These are phyloP conservation scores for Candida arabinofermentans DNA, from an alignment of 805 yeast species.

Conservation along the genomic window DNA sequence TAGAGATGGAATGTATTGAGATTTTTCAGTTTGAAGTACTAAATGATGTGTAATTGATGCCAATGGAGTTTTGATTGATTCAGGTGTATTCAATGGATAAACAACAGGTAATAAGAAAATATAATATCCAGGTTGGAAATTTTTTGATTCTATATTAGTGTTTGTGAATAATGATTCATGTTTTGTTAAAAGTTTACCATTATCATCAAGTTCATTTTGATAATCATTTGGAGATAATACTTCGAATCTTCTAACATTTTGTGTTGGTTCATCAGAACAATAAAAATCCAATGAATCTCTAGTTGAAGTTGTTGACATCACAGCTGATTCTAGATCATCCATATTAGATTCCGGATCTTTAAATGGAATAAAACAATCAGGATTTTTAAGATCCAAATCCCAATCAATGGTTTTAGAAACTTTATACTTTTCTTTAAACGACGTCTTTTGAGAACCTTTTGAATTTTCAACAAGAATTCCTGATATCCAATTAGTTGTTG, in stretches of 20 bases:
- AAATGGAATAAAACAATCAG: conserved; percentile 35
- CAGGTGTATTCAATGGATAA: conserved; percentile 61
- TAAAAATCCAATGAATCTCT: conserved; percentile 13
- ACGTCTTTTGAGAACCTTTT: conserved; percentile 37
- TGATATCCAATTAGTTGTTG: conserved; percentile 41
- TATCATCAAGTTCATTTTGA: conserved; percentile 20
- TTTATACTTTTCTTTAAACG: conserved; percentile 41
- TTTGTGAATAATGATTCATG: conserved; percentile 18
- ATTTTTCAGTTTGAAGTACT: conserved; percentile 35
- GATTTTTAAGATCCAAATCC: conserved; percentile 38
- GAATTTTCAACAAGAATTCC: conserved; percentile 33
- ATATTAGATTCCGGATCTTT: conserved; percentile 17
- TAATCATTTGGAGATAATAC: conserved; percentile 22
- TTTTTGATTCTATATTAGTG: conserved; percentile 7
- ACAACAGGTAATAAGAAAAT: conserved; percentile 61
- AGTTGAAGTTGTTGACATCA: conserved; percentile 6
- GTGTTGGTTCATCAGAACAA: conserved; percentile 23
- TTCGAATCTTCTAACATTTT: conserved; percentile 21
- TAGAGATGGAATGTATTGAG: conserved; percentile 24
- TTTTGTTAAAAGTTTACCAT: conserved; percentile 12
- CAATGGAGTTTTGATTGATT: conserved; percentile 49
- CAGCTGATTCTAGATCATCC: conserved; percentile 16
- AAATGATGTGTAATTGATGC: conserved; percentile 45
- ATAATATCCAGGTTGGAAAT: conserved; percentile 62
- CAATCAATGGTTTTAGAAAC: conserved; percentile 39